Evolutionary conservation across 768 basidiomycete genomes (phyloP).

Genomic region (Strobilomyces confusus): DNA sequence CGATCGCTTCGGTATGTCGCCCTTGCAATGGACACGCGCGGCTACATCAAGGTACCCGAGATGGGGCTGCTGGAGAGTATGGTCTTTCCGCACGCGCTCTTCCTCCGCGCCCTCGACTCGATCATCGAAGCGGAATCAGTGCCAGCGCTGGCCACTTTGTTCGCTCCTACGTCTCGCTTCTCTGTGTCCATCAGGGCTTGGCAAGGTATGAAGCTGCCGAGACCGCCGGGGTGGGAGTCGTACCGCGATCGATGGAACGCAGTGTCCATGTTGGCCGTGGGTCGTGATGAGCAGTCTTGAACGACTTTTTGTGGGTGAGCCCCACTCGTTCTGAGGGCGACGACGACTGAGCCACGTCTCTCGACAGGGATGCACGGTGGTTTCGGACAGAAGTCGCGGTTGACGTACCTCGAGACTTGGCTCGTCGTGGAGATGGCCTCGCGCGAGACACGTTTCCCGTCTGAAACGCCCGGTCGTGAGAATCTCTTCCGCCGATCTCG

Average conservation of each 20-base stretch:
- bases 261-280: background rate
- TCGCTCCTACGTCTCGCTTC: background rate
- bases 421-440: no score
- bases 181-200: background rate
- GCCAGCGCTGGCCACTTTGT: background rate
- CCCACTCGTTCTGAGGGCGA: no score
- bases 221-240: background rate
- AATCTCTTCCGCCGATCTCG: no score
- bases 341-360: no score
- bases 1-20: background rate
- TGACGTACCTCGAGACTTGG: no score
- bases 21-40: conserved; percentile 6
- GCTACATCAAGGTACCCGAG: background rate
- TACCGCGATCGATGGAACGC: background rate
- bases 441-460: no score
- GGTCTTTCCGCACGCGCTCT: background rate
- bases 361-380: no score
- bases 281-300: no score
- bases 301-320: no score
- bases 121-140: background rate
- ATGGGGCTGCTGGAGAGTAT: background rate
- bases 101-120: background rate
- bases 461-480: no score
- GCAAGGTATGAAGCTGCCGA: background rate
- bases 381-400: no score